Conservation (phyloP, 1,284 basidiomycete species). For the Trichosporon inkin region DNA sequence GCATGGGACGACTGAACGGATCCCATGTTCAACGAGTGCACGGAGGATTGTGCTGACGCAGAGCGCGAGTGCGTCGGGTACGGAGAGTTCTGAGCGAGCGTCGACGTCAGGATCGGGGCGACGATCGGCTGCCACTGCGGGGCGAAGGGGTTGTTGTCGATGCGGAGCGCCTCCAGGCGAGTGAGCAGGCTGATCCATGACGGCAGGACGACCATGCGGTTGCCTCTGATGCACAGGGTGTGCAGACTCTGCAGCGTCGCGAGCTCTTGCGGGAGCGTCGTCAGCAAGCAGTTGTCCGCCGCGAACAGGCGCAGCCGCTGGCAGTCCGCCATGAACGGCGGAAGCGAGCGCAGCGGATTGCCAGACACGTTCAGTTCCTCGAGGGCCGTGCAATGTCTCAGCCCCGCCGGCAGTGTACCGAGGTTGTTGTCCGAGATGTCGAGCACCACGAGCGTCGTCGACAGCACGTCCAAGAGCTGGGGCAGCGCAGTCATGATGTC, state of each 20-base stretch:
- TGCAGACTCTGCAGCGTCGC: constrained; percentile 68
- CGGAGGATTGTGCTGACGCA: constrained; percentile 12
- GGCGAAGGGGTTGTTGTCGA: constrained; percentile 91
- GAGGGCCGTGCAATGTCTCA: constrained; percentile 70
- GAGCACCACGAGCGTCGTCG: constrained; percentile 72
- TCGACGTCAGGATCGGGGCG: constrained; percentile 56
- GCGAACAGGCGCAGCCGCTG: constrained; percentile 76
- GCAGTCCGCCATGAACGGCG: constrained; percentile 73
- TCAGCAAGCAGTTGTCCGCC: constrained; percentile 79
- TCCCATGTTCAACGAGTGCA: constrained; percentile 8
- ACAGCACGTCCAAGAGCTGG: constrained; percentile 63
- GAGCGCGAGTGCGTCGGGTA: constrained; percentile 13
- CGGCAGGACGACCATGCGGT: constrained; percentile 83
- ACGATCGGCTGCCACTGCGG: constrained; percentile 85
- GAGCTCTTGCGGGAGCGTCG: constrained; percentile 66
- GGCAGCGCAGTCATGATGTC: constrained; percentile 67
- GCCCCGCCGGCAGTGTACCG: constrained; percentile 68
- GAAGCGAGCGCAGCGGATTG: constrained; percentile 79
- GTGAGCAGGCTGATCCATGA: constrained; percentile 85
- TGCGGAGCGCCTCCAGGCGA: constrained; percentile 74
- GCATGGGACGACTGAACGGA: constrained; percentile 13
- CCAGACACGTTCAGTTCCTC: constrained; percentile 92
- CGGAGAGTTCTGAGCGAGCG: constrained; percentile 9
- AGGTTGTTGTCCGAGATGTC: constrained; percentile 87
- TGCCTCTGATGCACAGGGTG: constrained; percentile 79